These are phyloP conservation scores for Pichia manshurica DNA, from an alignment of 805 yeast genomes.

Conservation along the genomic window DNA sequence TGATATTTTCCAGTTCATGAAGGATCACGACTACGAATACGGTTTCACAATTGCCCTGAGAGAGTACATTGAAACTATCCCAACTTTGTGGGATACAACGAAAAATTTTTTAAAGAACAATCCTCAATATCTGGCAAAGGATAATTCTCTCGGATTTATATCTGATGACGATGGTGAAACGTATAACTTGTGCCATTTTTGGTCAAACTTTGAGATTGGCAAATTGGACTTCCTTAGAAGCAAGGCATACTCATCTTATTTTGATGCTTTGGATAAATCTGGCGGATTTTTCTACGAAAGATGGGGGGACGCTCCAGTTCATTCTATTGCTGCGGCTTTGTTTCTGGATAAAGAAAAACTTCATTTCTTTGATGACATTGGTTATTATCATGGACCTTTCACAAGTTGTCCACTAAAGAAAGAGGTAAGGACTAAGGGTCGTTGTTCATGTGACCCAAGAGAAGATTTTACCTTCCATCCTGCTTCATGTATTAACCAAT, in stretches of 20 bases:
- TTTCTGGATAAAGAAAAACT: slow-evolving; percentile 62
- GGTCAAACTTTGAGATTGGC: slow-evolving; percentile 86
- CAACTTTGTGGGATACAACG: slow-evolving; percentile 73
- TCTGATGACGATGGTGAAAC: slow-evolving; percentile 60
- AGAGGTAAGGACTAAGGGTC: slow-evolving; percentile 46
- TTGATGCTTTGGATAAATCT: slow-evolving; percentile 63
- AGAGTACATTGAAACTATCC: slow-evolving; percentile 65
- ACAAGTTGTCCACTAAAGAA: slow-evolving; percentile 69
- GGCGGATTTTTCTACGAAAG: slow-evolving; percentile 89
- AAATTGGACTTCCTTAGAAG: slow-evolving; percentile 66
- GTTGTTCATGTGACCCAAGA: slow-evolving; percentile 67
- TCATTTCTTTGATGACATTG: slow-evolving; percentile 78
- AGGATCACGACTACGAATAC: slow-evolving; percentile 63
- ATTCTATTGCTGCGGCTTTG: slow-evolving; percentile 77
- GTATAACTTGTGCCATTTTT: slow-evolving; percentile 79
- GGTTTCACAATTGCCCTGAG: slow-evolving; percentile 73
- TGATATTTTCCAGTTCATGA: slow-evolving; percentile 76
- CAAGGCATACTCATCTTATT: slow-evolving; percentile 61
- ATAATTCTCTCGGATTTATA: slow-evolving; percentile 63
- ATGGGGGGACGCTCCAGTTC: slow-evolving; percentile 94
- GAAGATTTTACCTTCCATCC: slow-evolving; percentile 71
- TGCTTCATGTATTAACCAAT: slow-evolving; percentile 63
- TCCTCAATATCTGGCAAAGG: slow-evolving; percentile 53
- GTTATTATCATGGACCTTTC: slow-evolving; percentile 79
- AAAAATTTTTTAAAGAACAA: slow-evolving; percentile 48